Evolutionary conservation across 2,329 filamentous ascomycete genomes (phyloP), one percentile per base, ranked within the genome.

Genomic region (Alternaria arbusti): DNA sequence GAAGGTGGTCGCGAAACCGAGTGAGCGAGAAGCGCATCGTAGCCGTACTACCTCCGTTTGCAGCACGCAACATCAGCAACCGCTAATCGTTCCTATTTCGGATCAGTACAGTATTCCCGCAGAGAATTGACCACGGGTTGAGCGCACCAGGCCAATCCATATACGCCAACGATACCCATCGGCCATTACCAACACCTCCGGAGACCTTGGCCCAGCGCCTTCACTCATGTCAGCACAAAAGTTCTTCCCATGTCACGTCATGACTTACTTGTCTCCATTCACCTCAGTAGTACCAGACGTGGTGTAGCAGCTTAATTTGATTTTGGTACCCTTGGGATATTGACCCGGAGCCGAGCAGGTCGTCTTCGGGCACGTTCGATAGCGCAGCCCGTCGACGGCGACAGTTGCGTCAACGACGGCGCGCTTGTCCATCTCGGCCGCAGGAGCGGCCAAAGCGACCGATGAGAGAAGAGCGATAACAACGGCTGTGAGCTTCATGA

Each of bases 351-450:
- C 58, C 11, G 50, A n/a, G 50, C 58, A 61, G 51, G 51, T 61
- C 26, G 58, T 61, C 50, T 47, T 61, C 25, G 58, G 58, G 28
- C 58, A 61, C 3, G 50, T 55, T 28, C 58, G 51, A 26, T 61
- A 61, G 23, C 58, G 58, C 28, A 61, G 51, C 20, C 58, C 58
- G 58, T 61, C 58, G 17, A 61, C 58, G 11, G 55, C 9, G 51
- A 61, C 58, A 12, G 51, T 61, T 23, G 58, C 58, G 28, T 26
- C 45, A 23, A 32, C 25, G 25, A 50, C 6, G 58, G 58, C 58
- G 17, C 58, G 58, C 12, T 57, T 57, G 15, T 50, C 47, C n/a
- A 50, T 30, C 25, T 13, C 4, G 8, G 10, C 15, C 25, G 30
- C 13, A 54, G 51, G 36, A 3, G 26, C 36, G 11, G 47, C 47